These are phyloP conservation scores for Eustoma russellianum DNA, from an alignment of 257 asterid genomes.

Conservation along the genomic window DNA sequence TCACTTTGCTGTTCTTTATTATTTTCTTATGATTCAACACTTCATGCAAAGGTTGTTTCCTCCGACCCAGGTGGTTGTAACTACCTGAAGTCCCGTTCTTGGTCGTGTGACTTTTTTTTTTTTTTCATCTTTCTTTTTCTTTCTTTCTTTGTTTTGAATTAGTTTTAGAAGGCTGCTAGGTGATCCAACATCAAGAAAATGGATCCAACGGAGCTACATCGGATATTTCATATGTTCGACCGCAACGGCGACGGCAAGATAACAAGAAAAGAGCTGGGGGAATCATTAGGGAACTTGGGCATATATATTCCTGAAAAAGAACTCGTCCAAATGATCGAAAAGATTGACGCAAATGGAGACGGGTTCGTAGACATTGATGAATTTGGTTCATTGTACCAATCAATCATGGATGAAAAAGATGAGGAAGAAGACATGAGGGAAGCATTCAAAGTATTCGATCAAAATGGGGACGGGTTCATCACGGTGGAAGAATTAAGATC, in stretches of 20 bases:
- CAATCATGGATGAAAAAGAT: conserved; percentile 24
- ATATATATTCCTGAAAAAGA: conserved; percentile 34
- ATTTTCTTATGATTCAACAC: too few relatives aligned
- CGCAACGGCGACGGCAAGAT: conserved; percentile 33
- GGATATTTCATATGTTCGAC: conserved; percentile 38
- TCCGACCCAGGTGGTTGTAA: too few relatives aligned
- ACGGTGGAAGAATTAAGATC: conserved; percentile 35
- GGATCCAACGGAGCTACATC: conserved; percentile 29
- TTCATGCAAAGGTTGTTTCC: too few relatives aligned
- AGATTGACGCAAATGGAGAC: conserved; percentile 30
- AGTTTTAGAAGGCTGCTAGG: too few relatives aligned
- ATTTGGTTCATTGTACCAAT: conserved; percentile 27
- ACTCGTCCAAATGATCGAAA: conserved; percentile 27
- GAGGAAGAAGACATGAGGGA: conserved; percentile 34
- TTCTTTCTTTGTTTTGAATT: too few relatives aligned
- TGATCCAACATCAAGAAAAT: conserved; percentile 7
- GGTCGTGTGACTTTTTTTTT: too few relatives aligned
- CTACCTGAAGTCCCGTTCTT: too few relatives aligned
- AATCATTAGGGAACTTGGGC: conserved; percentile 26
- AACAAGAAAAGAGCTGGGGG: conserved; percentile 22
- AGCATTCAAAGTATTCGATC: conserved; percentile 37
- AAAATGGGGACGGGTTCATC: conserved; percentile 30
- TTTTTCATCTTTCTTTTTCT: too few relatives aligned
- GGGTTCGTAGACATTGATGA: conserved; percentile 32
- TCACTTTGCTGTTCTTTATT: too few relatives aligned